Conservation (phyloP, 2,329 filamentous ascomycete genomes). For the Fusarium sp. region DNA sequence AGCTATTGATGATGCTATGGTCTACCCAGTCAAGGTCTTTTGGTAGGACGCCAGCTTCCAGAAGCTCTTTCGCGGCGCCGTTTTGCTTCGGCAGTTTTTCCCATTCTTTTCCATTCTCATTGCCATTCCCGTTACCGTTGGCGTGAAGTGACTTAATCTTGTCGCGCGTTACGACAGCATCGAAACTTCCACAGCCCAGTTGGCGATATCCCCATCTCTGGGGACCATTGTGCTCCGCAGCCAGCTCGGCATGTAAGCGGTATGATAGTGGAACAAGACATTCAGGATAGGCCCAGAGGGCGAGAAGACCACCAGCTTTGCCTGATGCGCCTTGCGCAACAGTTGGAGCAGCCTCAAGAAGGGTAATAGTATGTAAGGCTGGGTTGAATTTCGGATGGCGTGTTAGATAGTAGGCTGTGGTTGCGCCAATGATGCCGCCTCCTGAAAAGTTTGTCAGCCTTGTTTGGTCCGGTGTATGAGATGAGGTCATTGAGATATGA, state of each 20-base stretch:
- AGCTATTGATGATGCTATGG: conserved; percentile 72
- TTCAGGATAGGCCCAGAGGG: conserved; percentile 89
- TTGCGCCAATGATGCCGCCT: conserved; percentile 92
- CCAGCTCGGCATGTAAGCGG: conserved; percentile 83
- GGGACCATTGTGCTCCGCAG: conserved; percentile 83
- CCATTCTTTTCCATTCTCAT: conserved; percentile 61
- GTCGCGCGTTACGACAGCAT: conserved; percentile 54
- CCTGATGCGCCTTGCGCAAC: conserved; percentile 94
- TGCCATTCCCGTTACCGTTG: conserved; percentile 25
- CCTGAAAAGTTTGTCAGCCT: conserved; percentile 62
- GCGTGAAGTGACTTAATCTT: conserved; percentile 51
- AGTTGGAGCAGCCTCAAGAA: conserved; percentile 84
- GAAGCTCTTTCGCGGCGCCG: conserved; percentile 58
- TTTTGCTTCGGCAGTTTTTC: conserved; percentile 73
- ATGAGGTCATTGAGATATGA: conserved; percentile 15
- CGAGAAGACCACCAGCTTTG: conserved; percentile 92
- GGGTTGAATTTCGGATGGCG: conserved; percentile 85
- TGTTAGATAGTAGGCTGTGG: conserved; percentile 91
- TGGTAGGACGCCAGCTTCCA: conserved; percentile 74
- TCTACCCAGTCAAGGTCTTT: conserved; percentile 88
- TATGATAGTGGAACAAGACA: conserved; percentile 89
- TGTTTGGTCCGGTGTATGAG: background rate
- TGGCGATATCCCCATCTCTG: conserved; percentile 88
- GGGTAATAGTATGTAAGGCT: conserved; percentile 79
- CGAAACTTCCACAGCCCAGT: conserved; percentile 76